Percentiles rank a stretch among this genome's conserved stretches.
phyloP scores from a whole-genome alignment of 495 filamentous ascomycete species.

The Evernia prunastri region DNA sequence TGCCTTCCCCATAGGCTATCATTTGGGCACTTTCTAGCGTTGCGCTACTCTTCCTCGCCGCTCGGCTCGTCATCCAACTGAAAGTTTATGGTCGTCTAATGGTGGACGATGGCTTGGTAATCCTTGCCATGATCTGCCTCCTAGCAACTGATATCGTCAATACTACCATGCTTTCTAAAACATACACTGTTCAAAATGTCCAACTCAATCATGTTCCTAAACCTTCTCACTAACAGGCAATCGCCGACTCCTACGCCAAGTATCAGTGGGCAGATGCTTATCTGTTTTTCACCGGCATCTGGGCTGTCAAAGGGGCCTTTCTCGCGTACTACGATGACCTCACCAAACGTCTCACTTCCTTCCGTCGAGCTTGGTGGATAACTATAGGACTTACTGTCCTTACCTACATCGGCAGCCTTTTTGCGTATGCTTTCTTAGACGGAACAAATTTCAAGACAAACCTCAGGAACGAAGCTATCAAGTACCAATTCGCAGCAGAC shows the following conservation, averaged over 20 bases:
- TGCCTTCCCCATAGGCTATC: not conserved
- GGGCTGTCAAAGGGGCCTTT: constrained; percentile 14
- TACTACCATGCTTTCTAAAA: not conserved
- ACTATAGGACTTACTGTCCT: constrained; percentile 4
- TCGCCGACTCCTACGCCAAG: not conserved
- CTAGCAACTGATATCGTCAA: constrained; percentile 2
- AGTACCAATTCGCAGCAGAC: constrained; percentile 11
- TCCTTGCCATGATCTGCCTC: constrained; percentile 11
- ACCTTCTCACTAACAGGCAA: not conserved
- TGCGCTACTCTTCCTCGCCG: not conserved
- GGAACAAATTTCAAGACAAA: not conserved
- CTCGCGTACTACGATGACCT: constrained; percentile 14
- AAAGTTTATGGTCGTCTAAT: constrained; percentile 6
- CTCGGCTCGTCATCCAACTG: constrained; percentile 10
- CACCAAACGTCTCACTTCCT: constrained; percentile 5
- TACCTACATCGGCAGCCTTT: constrained; percentile 15
- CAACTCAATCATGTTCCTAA: not conserved
- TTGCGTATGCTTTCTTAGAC: constrained; percentile 13
- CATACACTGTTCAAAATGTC: not conserved
- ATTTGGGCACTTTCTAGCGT: constrained; percentile 10
- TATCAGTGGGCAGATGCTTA: constrained; percentile 11
- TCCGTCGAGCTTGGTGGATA: constrained; percentile 9
- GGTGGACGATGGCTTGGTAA: constrained; percentile 13
- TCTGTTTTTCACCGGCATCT: constrained; percentile 5
- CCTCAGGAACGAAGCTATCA: constrained; percentile 8